Conservation (phyloP, 495 filamentous ascomycete genomes). For the Chaetomium fimeti region DNA sequence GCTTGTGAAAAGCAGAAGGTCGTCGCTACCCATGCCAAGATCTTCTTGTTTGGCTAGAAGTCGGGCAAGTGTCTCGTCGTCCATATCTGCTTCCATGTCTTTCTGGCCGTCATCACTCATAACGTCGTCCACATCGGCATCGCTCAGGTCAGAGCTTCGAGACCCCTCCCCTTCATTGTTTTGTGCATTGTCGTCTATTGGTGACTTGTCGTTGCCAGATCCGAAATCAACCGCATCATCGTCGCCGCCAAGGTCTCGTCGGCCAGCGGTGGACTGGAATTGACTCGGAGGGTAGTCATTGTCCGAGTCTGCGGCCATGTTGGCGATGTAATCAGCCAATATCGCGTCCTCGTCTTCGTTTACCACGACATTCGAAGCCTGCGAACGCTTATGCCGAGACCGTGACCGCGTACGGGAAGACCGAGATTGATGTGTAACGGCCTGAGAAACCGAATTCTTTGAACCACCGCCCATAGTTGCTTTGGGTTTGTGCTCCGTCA, state of each 20-base stretch:
- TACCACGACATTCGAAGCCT: constrained; percentile 15
- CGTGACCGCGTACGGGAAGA: neutral
- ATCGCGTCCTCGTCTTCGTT: constrained; percentile 56
- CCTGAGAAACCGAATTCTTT: neutral
- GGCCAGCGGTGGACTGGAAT: constrained; percentile 32
- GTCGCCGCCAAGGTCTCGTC: constrained; percentile 52
- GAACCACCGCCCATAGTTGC: neutral
- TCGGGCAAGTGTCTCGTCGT: constrained; percentile 59
- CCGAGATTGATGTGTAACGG: constrained; percentile 9
- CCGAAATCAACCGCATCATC: constrained; percentile 30
- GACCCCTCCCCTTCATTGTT: constrained; percentile 31
- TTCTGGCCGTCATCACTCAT: constrained; percentile 38
- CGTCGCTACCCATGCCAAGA: constrained; percentile 57
- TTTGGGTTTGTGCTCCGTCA: neutral
- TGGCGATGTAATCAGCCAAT: constrained; percentile 73
- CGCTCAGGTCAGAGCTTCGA: constrained; percentile 18
- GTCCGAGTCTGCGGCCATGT: constrained; percentile 53
- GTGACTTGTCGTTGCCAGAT: constrained; percentile 18
- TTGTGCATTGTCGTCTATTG: constrained; percentile 8
- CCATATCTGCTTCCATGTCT: constrained; percentile 38
- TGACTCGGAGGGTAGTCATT: constrained; percentile 32
- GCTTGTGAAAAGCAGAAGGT: constrained; percentile 57
- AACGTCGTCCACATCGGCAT: constrained; percentile 35
- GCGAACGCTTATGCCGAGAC: constrained; percentile 2
- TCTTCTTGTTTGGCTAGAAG: constrained; percentile 66